These are phyloP conservation scores for Aspergillus sp. DNA, from an alignment of 2,329 filamentous ascomycete species.

Conservation along the genomic window DNA sequence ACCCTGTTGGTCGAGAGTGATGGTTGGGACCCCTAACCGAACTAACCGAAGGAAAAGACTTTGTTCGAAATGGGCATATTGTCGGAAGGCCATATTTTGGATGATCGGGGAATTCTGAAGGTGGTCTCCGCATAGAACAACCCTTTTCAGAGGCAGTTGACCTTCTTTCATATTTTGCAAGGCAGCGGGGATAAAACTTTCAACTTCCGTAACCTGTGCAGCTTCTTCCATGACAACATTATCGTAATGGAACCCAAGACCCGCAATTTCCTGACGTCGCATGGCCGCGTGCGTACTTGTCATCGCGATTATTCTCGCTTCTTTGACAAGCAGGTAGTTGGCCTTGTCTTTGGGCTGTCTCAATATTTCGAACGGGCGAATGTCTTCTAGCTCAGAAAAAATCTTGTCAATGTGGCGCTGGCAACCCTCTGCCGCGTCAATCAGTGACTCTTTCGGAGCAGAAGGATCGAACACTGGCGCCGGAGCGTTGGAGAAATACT, in stretches of 20 bases:
- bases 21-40: conserved; percentile 85
- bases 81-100: conserved; percentile 88
- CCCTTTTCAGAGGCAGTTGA: conserved; percentile 74
- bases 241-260: conserved; percentile 94
- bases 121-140: conserved; percentile 93
- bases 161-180: conserved; percentile 78
- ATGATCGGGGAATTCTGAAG: conserved; percentile 95
- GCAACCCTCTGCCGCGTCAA: conserved; percentile 81
- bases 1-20: conserved; percentile 90
- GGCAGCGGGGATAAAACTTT: conserved; percentile 93
- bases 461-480: conserved; percentile 76
- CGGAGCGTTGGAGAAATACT: conserved; percentile 83
- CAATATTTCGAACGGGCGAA: conserved; percentile 91
- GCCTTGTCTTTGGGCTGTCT: conserved; percentile 86
- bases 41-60: conserved; percentile 90
- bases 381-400: conserved; percentile 88
- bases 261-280: conserved; percentile 83
- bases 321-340: conserved; percentile 91
- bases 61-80: conserved; percentile 95
- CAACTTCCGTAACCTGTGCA: conserved; percentile 94
- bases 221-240: conserved; percentile 99
- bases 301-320: conserved; percentile 98
- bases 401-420: conserved; percentile 86
- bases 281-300: conserved; percentile 98
- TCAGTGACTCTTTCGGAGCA: conserved; percentile 62